Evolutionary conservation across 225 moss, liverwort and hornwort genomes (phyloP), one percentile per base, ranked within the genome.

Genomic region (Antitrichia curtipendula): DNA sequence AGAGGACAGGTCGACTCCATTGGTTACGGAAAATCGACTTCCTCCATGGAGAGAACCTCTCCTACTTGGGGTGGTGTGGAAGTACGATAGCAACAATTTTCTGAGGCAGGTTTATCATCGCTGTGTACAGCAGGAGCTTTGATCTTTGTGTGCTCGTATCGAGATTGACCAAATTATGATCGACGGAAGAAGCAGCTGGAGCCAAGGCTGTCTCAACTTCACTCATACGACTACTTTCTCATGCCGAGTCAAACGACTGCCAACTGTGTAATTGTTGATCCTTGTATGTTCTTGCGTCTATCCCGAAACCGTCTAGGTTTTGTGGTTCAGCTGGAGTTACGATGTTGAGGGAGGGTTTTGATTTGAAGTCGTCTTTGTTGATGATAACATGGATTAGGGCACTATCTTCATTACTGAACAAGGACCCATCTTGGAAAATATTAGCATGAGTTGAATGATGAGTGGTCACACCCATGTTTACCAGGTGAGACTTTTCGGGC

Each of bases 41-140:
- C 88, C 52, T 65, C 92, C 49, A 45, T 85, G 5, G 91, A 91
- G 60, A 85, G 86, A 78, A 89, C 86, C 63, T 81, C 90, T 64
- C 88, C 95, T 75, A 88, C 93, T 82, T 97, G 95, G 96, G 91
- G 95, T 87, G 64, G 83, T 28, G 85, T 89, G 86, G 92, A 92
- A 80, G 91, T 91, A 75, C 86, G 82, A 84, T 94, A 91, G 84
- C 87, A 82, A 69, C 27, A 45, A 52, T 56, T 69, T 40, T 41
- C 84, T 22, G 22, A 83, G 75, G 63, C 82, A 82, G 84, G 38
- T 75, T 69, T 70, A 56, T 62, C 61, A 82, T 60, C 59, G 80
- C 53, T 65, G 45, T 72, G 75, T 82, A 50, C 85, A 63, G 62
- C 82, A 73, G 52, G 86, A 74, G 47, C 50, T 60, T 47, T 88